Conservation (phyloP, 768 basidiomycete genomes). For the Lepiota subincarnata region DNA sequence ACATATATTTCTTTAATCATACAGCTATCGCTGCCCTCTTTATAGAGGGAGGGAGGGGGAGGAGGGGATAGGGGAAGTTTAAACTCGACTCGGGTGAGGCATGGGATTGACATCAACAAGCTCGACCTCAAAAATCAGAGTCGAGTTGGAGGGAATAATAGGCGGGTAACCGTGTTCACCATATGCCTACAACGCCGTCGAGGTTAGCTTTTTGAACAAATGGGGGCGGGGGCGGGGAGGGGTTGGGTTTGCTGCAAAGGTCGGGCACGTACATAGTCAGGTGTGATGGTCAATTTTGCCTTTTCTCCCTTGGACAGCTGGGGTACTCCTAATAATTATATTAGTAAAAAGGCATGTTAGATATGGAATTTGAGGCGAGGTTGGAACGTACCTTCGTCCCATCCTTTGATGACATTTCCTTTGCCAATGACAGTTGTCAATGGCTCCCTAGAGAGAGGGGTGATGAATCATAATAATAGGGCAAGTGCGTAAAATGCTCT, state of each 20-base stretch:
- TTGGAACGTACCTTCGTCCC: conserved; percentile 84
- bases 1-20: background rate
- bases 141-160: conserved; percentile 72
- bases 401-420: conserved; percentile 83
- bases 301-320: conserved; percentile 76
- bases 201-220: too few species aligned
- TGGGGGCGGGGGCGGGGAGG: too few species aligned
- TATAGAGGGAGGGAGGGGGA: too few species aligned
- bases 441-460: conserved; percentile 39
- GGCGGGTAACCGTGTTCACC: conserved; percentile 73
- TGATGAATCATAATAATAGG: conserved; percentile 9
- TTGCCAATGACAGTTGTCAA: conserved; percentile 73
- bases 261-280: conserved; percentile 86
- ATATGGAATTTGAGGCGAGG: too few species aligned
- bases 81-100: too few species aligned
- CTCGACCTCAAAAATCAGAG: conserved; percentile 81
- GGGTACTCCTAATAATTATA: conserved; percentile 62
- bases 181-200: conserved; percentile 56
- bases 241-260: too few species aligned
- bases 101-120: conserved; percentile 59
- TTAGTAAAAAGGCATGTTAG: too few species aligned
- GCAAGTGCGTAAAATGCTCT: background rate
- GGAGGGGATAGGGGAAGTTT: background rate
- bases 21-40: background rate
- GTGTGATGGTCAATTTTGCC: conserved; percentile 57